Conservation (phyloP, 1,139 yeast species). For the Yamadazyma pseudoaaseri region DNA sequence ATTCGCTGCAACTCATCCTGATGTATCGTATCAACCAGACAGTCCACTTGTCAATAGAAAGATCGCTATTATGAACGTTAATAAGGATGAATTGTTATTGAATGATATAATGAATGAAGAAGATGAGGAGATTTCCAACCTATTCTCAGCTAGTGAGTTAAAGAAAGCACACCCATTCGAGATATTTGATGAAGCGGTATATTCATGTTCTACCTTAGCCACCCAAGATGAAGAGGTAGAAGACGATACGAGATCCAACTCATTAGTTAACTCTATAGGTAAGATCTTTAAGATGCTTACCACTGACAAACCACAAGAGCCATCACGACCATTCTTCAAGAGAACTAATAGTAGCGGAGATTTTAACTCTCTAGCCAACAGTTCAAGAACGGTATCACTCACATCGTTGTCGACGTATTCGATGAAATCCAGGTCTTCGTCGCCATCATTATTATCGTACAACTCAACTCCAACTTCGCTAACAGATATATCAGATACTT, state of each 20-base stretch:
- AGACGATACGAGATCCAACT: slow-evolving; percentile 20
- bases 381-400: slow-evolving; percentile 31
- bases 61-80: slow-evolving; percentile 41
- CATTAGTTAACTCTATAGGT: slow-evolving; percentile 38
- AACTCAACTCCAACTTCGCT: slow-evolving; percentile 40
- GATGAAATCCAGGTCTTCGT: slow-evolving; percentile 38
- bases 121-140: slow-evolving; percentile 10
- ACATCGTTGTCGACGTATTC: slow-evolving; percentile 40
- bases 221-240: slow-evolving; percentile 11
- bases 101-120: slow-evolving; percentile 10
- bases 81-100: slow-evolving; percentile 26
- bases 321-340: neutral
- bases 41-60: slow-evolving; percentile 54
- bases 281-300: slow-evolving; percentile 37
- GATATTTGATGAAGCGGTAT: slow-evolving; percentile 74
- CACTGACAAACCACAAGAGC: slow-evolving; percentile 16
- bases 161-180: slow-evolving; percentile 65
- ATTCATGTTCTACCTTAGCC: slow-evolving; percentile 49
- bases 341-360: neutral
- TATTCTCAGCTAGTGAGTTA: slow-evolving; percentile 30
- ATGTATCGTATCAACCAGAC: slow-evolving; percentile 35
- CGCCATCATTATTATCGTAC: slow-evolving; percentile 45
- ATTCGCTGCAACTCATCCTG: slow-evolving; percentile 15
- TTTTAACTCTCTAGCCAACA: slow-evolving; percentile 3
- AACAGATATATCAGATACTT: slow-evolving; percentile 31